phyloP scores from a whole-genome alignment of 352 stramenopile genomes.

The Phytophthora pinifolia region DNA sequence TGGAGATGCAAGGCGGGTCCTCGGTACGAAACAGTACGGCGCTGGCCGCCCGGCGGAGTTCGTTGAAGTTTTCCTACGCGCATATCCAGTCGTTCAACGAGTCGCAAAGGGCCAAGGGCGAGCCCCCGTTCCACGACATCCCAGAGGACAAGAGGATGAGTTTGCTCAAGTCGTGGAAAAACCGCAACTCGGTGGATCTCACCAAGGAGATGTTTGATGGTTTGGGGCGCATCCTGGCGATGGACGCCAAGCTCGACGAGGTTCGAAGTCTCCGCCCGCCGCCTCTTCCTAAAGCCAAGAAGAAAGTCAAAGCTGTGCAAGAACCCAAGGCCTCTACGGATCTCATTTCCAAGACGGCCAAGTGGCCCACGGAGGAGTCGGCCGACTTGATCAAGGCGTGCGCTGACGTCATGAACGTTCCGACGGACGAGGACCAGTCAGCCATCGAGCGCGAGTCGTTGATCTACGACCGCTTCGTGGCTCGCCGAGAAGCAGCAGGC shows the following conservation, averaged over 20 bases:
- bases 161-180: constrained; percentile 41
- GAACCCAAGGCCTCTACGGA: constrained; percentile 17
- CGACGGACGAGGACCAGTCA: constrained; percentile 22
- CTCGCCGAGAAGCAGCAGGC: constrained; percentile 24
- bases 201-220: constrained; percentile 37
- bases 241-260: constrained; percentile 30
- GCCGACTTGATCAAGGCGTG: constrained; percentile 41
- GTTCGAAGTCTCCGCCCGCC: constrained; percentile 26
- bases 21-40: constrained; percentile 35
- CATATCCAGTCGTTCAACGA: constrained; percentile 40
- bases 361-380: constrained; percentile 37
- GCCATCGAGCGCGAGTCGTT: constrained; percentile 29
- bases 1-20: constrained; percentile 33
- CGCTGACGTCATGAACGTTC: constrained; percentile 38
- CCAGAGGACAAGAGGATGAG: constrained; percentile 24
- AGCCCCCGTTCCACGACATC: constrained; percentile 30
- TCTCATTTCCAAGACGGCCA: constrained; percentile 24
- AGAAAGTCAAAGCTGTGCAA: constrained; percentile 8
- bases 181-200: constrained; percentile 42
- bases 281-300: constrained; percentile 14
- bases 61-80: constrained; percentile 38
- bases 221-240: constrained; percentile 32
- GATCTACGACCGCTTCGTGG: constrained; percentile 41
- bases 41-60: constrained; percentile 36
- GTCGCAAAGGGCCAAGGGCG: constrained; percentile 30